A percentile compares a stretch with the other conserved stretches of the same genome.
Conservation (phyloP, 345 rosid genomes). For the Citrus hindsii region DNA sequence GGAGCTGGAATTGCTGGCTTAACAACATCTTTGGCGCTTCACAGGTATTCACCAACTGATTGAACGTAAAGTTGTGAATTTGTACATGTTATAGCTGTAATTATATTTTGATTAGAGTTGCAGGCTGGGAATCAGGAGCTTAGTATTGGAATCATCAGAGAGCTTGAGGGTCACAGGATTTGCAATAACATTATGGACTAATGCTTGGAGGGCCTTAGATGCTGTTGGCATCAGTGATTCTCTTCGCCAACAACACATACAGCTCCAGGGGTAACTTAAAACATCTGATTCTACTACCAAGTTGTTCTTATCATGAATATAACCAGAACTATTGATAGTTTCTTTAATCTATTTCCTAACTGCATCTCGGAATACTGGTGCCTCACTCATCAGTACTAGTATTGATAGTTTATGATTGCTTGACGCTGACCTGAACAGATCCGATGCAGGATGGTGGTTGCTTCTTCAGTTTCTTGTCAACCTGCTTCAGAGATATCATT, state of each 20-base stretch:
- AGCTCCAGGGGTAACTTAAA: constrained; percentile 33
- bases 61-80: no score
- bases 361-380: no score
- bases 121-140: constrained; percentile 68
- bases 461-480: constrained; percentile 19
- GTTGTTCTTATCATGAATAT: no score
- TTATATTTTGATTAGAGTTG: neutral
- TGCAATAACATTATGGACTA: constrained; percentile 46
- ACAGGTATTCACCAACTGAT: constrained; percentile 30
- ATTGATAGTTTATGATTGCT: no score
- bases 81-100: no score
- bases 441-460: constrained; percentile 32
- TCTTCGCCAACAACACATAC: constrained; percentile 39
- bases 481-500: constrained; percentile 20
- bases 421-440: neutral
- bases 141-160: constrained; percentile 66
- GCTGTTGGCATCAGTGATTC: constrained; percentile 52
- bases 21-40: constrained; percentile 61
- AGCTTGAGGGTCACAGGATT: constrained; percentile 57
- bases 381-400: no score
- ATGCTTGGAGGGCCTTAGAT: constrained; percentile 78
- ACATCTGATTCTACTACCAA: neutral
- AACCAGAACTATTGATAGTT: no score
- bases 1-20: constrained; percentile 75
- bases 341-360: no score